Evolutionary conservation across 2,329 filamentous ascomycete species (phyloP).

Genomic region (Ascochyta rabiei): DNA sequence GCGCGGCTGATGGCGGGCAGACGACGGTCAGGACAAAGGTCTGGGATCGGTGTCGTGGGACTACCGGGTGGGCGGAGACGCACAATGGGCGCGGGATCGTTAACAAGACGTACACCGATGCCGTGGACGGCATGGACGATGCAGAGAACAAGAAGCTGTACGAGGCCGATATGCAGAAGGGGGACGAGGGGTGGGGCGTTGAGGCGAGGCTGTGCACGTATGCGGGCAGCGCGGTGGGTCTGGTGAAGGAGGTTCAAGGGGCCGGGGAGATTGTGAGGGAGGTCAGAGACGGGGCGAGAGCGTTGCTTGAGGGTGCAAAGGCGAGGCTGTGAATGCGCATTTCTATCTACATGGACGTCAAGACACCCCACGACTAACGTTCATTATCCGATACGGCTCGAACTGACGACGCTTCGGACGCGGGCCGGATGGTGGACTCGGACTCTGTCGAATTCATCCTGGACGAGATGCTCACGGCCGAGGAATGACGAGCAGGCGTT

Average conservation of each 20-base stretch:
- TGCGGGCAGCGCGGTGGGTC: slow-evolving; percentile 66
- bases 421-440: slow-evolving; percentile 17
- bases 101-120: slow-evolving; percentile 59
- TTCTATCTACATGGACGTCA: background rate
- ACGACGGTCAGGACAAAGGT: slow-evolving; percentile 58
- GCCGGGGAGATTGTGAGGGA: slow-evolving; percentile 61
- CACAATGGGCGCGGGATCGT: slow-evolving; percentile 65
- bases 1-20: slow-evolving; percentile 57
- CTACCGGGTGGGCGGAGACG: slow-evolving; percentile 61
- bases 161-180: slow-evolving; percentile 56
- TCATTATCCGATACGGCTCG: slow-evolving; percentile 38
- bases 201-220: slow-evolving; percentile 65
- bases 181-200: slow-evolving; percentile 59
- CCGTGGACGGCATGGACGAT: slow-evolving; percentile 47
- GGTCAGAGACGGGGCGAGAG: slow-evolving; percentile 49
- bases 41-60: slow-evolving; percentile 62
- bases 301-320: slow-evolving; percentile 30
- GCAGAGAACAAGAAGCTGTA: slow-evolving; percentile 55
- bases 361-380: background rate
- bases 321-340: background rate
- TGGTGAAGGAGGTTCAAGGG: slow-evolving; percentile 58
- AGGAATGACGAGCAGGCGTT: slow-evolving; percentile 24
- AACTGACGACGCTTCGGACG: slow-evolving; percentile 29
- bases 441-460: slow-evolving; percentile 22
- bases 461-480: slow-evolving; percentile 32